Conservation (phyloP, 1,284 basidiomycete species). For the Somion occarium region DNA sequence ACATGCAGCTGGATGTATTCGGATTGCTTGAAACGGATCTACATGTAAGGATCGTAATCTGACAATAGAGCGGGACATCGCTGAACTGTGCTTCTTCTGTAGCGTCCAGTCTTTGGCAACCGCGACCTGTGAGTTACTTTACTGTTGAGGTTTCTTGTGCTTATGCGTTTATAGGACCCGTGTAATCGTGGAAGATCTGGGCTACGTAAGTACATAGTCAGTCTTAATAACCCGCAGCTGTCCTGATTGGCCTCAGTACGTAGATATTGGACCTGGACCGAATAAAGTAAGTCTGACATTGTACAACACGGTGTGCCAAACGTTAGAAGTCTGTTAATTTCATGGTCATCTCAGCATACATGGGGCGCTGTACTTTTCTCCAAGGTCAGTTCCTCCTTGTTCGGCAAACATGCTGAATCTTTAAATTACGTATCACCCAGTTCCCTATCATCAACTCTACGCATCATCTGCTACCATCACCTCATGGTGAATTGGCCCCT, state of each 20-base stretch:
- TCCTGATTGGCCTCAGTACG: conserved; percentile 43
- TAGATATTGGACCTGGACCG: conserved; percentile 83
- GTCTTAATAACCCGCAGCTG: background rate
- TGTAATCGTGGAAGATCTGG: conserved; percentile 72
- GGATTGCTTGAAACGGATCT: conserved; percentile 87
- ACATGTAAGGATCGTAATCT: conserved; percentile 54
- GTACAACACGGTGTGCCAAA: background rate
- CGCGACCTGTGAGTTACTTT: conserved; percentile 67
- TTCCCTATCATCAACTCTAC: conserved; percentile 90
- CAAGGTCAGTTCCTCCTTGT: conserved; percentile 43
- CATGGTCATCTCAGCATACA: conserved; percentile 58
- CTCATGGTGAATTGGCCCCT: conserved; percentile 85
- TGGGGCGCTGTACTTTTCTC: conserved; percentile 87
- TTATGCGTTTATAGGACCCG: conserved; percentile 49
- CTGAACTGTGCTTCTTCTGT: too few relatives aligned
- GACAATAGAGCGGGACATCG: too few relatives aligned
- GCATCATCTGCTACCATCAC: conserved; percentile 89
- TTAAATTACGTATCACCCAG: conserved; percentile 27
- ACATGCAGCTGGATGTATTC: conserved; percentile 79
- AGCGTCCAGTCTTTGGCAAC: conserved; percentile 87
- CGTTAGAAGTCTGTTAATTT: background rate
- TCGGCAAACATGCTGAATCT: background rate
- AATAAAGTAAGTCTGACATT: conserved; percentile 41
- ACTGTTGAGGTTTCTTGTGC: background rate
- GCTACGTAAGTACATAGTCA: conserved; percentile 56